A percentile compares a stretch with the other conserved stretches of the same genome.
Evolutionary conservation across 2,329 filamentous ascomycete genomes (phyloP).

Genomic region (Phyllosticta citribraziliensis): DNA sequence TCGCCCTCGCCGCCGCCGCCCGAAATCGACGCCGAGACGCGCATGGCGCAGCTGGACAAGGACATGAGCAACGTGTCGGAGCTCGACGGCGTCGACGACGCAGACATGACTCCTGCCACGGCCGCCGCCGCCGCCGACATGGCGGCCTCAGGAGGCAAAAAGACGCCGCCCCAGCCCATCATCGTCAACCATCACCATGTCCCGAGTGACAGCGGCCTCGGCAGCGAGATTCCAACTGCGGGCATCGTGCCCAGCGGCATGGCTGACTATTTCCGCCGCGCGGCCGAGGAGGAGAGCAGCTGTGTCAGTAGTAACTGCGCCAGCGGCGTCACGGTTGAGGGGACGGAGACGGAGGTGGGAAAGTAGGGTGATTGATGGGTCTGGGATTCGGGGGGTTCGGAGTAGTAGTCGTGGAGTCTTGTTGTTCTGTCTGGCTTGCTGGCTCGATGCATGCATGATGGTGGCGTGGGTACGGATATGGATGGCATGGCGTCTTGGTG

Average conservation of each 20-base stretch:
- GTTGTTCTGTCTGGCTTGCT: neutral
- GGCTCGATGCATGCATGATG: no score
- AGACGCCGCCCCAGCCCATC: neutral
- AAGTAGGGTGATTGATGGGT: neutral
- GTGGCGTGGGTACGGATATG: no score
- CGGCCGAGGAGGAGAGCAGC: conserved; percentile 25
- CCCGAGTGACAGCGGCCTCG: conserved; percentile 28
- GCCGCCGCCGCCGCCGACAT: conserved; percentile 11
- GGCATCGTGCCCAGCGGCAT: conserved; percentile 6
- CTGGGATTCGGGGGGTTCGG: neutral
- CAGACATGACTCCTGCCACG: conserved; percentile 18
- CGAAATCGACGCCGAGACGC: neutral
- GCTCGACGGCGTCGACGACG: conserved; percentile 16
- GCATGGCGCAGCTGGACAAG: neutral
- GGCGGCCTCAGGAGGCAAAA: neutral
- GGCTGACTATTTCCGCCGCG: conserved; percentile 27
- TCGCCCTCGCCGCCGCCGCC: neutral
- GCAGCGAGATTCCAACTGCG: conserved; percentile 27
- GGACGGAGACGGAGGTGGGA: neutral
- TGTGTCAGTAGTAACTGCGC: neutral
- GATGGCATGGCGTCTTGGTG: neutral
- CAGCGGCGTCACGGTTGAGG: neutral
- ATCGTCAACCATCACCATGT: neutral
- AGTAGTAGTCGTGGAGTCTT: neutral
- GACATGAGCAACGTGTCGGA: neutral